Evolutionary conservation across 192 early-diverging fungal genomes (phyloP), one percentile per base, ranked within the genome.

Genomic region (Dissophora ornata): DNA sequence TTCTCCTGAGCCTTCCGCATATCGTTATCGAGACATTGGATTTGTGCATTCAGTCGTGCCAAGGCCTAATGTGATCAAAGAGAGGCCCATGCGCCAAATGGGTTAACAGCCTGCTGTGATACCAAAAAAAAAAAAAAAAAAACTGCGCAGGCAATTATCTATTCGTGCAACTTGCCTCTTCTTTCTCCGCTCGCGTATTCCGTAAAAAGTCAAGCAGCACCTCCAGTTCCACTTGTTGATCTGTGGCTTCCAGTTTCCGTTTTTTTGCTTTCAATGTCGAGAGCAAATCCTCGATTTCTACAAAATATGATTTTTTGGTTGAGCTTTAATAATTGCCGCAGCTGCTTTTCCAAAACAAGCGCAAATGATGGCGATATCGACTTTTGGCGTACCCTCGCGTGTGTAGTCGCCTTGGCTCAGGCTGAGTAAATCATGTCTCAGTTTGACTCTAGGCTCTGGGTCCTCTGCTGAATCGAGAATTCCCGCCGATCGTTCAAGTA

Each of bases 241-340:
- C 87, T 46, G 71, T 73, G 33, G 79, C 71, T 26, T 87, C 85
- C 38, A 91, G 57, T 56, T 82, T 66, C 63, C 85, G 82, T 65
- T 90, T 92, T 63, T 89, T 88, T 26, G 87, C 82, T 44, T 86
- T 81, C 42, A 93, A 74, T 56, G 85, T 74, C 53, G 59, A 42
- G 33, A 93, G 65, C 61, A 92, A 58, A 5, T 79, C 56, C 49
- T 93, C 89, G 51, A 94, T 86, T 68, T 93, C 91, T 83, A 67
- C 3, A 29, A 42, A 42, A 38, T 29, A 50, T 26, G 26, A 34
- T 47, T 28, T n/a, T n/a, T n/a, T n/a, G n/a, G n/a, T n/a, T n/a
- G n/a, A n/a, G n/a, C n/a, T n/a, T n/a, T n/a, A n/a, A n/a, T n/a
- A n/a, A n/a, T n/a, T n/a, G n/a, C n/a, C n/a, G n/a, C n/a, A n/a